A percentile compares a stretch with the other conserved stretches of the same genome.
Conservation (phyloP, 768 basidiomycete genomes). For the Suillus subalutaceus region DNA sequence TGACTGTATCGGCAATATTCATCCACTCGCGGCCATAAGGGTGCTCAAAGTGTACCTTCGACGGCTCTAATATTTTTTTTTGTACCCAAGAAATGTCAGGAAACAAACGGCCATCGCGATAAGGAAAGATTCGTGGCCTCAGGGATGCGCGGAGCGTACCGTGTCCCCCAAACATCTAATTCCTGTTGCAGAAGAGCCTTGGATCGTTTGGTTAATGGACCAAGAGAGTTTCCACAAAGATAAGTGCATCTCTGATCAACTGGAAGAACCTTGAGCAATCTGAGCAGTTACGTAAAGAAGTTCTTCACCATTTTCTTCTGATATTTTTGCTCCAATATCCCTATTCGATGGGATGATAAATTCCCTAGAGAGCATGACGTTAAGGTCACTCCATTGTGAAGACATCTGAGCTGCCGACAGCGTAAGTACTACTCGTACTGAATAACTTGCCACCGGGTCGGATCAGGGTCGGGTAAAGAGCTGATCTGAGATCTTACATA, state of each 20-base stretch:
- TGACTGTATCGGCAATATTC: constrained; percentile 70
- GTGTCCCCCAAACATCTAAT: constrained; percentile 78
- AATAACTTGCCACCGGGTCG: neutral
- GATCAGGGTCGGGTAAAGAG: constrained; percentile 11
- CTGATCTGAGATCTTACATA: constrained; percentile 20
- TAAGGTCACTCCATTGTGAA: constrained; percentile 21
- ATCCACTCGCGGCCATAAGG: constrained; percentile 87
- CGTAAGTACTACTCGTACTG: neutral
- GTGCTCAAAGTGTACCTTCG: constrained; percentile 87
- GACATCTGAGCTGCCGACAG: constrained; percentile 16
- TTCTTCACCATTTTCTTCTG: constrained; percentile 41
- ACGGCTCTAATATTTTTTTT: constrained; percentile 62
- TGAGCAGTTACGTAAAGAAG: constrained; percentile 6
- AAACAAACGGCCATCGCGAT: constrained; percentile 20
- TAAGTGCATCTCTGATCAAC: constrained; percentile 69
- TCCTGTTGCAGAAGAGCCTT: constrained; percentile 78
- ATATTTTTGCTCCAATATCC: constrained; percentile 46
- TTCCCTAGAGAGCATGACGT: constrained; percentile 46
- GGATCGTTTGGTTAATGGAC: constrained; percentile 76
- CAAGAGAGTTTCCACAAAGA: constrained; percentile 95
- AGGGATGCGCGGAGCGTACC: constrained; percentile 41
- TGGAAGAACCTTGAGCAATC: constrained; percentile 20
- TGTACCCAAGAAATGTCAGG: constrained; percentile 10
- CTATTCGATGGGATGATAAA: constrained; percentile 61
- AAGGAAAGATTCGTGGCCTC: neutral